Evolutionary conservation across 768 basidiomycete species (phyloP), one percentile per base, ranked within the genome.

Genomic region (Scleroderma citrinum): DNA sequence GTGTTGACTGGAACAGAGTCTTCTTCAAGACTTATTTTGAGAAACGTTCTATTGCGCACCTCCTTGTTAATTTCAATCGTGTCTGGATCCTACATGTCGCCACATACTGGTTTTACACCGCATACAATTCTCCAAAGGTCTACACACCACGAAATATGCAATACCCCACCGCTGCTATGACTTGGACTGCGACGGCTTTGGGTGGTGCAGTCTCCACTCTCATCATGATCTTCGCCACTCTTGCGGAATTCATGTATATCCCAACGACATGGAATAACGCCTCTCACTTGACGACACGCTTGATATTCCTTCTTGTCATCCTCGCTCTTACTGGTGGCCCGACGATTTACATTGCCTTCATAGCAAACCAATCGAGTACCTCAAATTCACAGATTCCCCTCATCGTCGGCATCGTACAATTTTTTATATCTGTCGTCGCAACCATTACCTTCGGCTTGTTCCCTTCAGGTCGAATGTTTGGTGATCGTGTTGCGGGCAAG

Each of bases 11-110:
- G 96, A 83, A 81, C 61, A 79, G 81, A 44, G 92, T 92, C 37
- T 98, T 98, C 72, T 97, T 97, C 82, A 99, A 99, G 75, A 99
- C 96, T 6, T 99, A 95, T 71, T 91, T 82, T 56, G 96, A 99
- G 71, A 93, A 94, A 64, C 92, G 96, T 19, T 96, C 95, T 36
- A 78, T 77, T 50, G 83, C 86, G 13, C 96, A 99, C 69, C 80
- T 98, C 32, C 78, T 98, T 55, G 92, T 97, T 76, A 97, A 99
- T 71, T 99, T 99, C 74, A 99, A 99, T 69, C 92, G 96, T 35
- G 79, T 99, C 62, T 99, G 96, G 96, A 92, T 99, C 59, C 75
- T 95, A 49, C 96, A 99, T 63, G 75, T 99, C 51, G 78, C 93
- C 7, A 70, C 95, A 46, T 98, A 83, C 74, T 99, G 90, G 82